Evolutionary conservation across 116 monocot species (phyloP), one percentile per base, ranked within the genome.

Genomic region (Phalaenopsis hybrid): DNA sequence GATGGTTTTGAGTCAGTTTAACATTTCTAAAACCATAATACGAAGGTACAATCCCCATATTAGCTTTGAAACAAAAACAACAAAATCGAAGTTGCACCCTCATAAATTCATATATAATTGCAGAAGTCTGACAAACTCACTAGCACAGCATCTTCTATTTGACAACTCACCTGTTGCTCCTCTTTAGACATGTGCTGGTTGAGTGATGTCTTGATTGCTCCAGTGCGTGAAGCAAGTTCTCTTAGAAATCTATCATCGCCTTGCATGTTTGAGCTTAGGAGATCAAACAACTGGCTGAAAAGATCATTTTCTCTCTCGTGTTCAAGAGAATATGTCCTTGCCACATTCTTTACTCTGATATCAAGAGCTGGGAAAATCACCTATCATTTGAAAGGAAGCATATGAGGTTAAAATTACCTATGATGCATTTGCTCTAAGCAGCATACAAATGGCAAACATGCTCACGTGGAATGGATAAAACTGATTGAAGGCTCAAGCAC

Each of bases 291-390:
- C 57, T 90, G 90, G 41, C 87, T 81, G 82, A 99, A 99, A 61
- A 99, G 93, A n/a, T 90, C 88, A 85, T 85, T 93, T 57, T 99
- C 99, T 75, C 95, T 93, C 69, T 99, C 91, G 73, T 99, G 99
- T 83, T 99, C 95, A 73, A 99, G 90, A 44, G 93, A 95, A 84
- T 99, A 99, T 65, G 99, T 92, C 55, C 87, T 61, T 48, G 93
- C 99, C 31, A 99, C 92, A 87, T 99, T 99, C 91, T 99, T 99
- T 10, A 99, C 99, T 31, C 99, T 86, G 82, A 88, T 87, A 78
- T 99, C 99, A 83, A 99, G 92, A 43, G 99, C 99, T 77, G 99
- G 93, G 88, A 99, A 99, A 78, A 99, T 93, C 37, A 99, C 95
- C 99, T 98, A 84, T 52, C 80, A 79, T 57, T 82, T 52, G 52